These are phyloP conservation scores for Mycena maculata DNA, from an alignment of 768 basidiomycete species.

Conservation along the genomic window DNA sequence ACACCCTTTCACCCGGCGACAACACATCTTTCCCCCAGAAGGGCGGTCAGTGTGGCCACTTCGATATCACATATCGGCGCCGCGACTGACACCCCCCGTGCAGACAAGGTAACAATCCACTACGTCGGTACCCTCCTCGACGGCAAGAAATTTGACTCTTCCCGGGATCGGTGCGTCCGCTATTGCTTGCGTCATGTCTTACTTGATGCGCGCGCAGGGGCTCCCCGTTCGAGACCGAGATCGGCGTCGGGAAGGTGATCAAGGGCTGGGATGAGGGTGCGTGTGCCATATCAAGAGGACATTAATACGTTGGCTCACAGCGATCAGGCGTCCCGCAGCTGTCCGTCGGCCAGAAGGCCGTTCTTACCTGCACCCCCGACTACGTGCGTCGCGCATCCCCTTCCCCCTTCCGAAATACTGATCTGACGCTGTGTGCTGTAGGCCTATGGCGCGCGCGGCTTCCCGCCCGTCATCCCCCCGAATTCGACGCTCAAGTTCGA, in stretches of 20 bases:
- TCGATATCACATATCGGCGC: not conserved
- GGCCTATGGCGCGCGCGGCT: conserved; percentile 82
- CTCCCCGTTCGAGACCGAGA: conserved; percentile 72
- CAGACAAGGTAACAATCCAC: conserved; percentile 81
- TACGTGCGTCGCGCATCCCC: conserved; percentile 63
- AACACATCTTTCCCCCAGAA: conserved; percentile 70
- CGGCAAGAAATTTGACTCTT: conserved; percentile 80
- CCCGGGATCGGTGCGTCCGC: conserved; percentile 72
- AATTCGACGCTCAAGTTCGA: conserved; percentile 83
- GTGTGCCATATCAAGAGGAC: conserved; percentile 39
- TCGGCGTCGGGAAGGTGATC: conserved; percentile 87
- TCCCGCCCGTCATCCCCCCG: conserved; percentile 82
- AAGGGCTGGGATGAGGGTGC: conserved; percentile 92
- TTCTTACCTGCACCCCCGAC: conserved; percentile 76
- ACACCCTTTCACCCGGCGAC: conserved; percentile 70
- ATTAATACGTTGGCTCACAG: conserved; percentile 36
- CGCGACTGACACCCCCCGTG: conserved; percentile 34
- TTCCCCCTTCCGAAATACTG: conserved; percentile 11
- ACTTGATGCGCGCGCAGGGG: conserved; percentile 51
- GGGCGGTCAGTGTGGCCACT: conserved; percentile 65
- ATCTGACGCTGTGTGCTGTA: conserved; percentile 41
- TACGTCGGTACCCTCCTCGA: conserved; percentile 79
- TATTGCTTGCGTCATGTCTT: conserved; percentile 22
- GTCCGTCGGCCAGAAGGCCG: conserved; percentile 81
- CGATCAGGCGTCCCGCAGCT: conserved; percentile 77